Evolutionary conservation across 1,284 basidiomycete genomes (phyloP), one percentile per base, ranked within the genome.

Genomic region (Sporisorium iseilematis-ciliati): DNA sequence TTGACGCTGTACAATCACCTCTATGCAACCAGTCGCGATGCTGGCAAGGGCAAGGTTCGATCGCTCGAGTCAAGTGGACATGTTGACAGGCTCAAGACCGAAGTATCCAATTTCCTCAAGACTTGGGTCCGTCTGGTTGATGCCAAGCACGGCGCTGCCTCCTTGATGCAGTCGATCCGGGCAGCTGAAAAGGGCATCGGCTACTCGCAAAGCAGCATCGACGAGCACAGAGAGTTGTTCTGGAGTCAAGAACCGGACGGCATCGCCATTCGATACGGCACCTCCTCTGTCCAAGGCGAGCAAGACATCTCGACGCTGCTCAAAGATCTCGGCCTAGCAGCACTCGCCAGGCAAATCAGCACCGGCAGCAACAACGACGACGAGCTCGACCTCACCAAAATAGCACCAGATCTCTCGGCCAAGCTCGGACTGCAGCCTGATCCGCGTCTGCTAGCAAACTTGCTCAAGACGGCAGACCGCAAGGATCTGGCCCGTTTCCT

Each of bases 81-180:
- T 26, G 33, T 26, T 12, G 66, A 76, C 18, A 51, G 42, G 38
- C 62, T 79, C 35, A 54, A 55, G 46, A 52, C 43, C 16, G 64
- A 78, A 42, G 57, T 80, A 10, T 59, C 66, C 18, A 65, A 75
- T 14, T 60, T 79, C 25, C 63, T 83, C 29, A 54, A 59, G 21
- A 81, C 77, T 1, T 84, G 77, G 79, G 41, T 75, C 3, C 64
- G 79, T 0, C 70, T 84, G 4, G 75, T 64, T 8, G 65, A 78
- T 5, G 72, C 62, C 12, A 40, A 65, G 12, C 65, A 71, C 8
- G 68, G 66, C 2, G 70, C 56, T 0, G 16, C 49, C 0, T 55
- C 55, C 8, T 25, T 81, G 4, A 25, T 65, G 10, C 16, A 35
- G 20, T 55, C 65, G 11, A 57, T 78, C 5, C 49, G 63, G 16